Evolutionary conservation across 768 basidiomycete species (phyloP), one percentile per base, ranked within the genome.

Genomic region (Boletus bicolor): DNA sequence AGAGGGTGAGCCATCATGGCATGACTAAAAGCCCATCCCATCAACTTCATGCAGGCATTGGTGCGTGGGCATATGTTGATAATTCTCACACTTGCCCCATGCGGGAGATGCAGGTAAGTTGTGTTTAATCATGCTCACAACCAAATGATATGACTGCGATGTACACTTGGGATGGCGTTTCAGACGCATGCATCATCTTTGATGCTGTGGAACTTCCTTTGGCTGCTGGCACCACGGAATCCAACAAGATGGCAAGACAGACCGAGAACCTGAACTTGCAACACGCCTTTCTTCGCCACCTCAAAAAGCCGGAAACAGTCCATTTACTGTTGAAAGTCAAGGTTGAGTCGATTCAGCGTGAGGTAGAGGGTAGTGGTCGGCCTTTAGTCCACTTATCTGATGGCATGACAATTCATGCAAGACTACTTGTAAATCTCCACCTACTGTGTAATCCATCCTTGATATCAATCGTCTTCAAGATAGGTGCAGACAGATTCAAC

Each of bases 401-500:
- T 64, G 83, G 83, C 17, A 76, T 74, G 45, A 78, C 77, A 21
- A 73, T 96, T 26, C 77, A 87, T 55, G 82, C 92, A 19, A 77
- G 91, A 60, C 75, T 97, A 36, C 75, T 97, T 54, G 91, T 93
- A 63, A 73, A 80, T 75, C 14, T 15, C 19, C 50, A 28, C 24
- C 19, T 28, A 41, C 34, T 38, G 12, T 17, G 19, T 19, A 21
- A 9, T 32, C 9, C 7, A 8, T 44, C 14, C 41, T 47, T 10
- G 24, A 43, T 9, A 37, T 9, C 17, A 39, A 58, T 44, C 49
- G 14, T 24, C 47, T 50, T 48, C 37, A 42, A 93, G 91, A 84
- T 98, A 35, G 96, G 97, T n/a, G 96, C 97, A 5, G 97, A 98
- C 65, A 96, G 97, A 4, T 87, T 85, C 69, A 95, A 93, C 65